Conservation (phyloP, 2,329 filamentous ascomycete genomes). For the Fusarium penzigii region DNA sequence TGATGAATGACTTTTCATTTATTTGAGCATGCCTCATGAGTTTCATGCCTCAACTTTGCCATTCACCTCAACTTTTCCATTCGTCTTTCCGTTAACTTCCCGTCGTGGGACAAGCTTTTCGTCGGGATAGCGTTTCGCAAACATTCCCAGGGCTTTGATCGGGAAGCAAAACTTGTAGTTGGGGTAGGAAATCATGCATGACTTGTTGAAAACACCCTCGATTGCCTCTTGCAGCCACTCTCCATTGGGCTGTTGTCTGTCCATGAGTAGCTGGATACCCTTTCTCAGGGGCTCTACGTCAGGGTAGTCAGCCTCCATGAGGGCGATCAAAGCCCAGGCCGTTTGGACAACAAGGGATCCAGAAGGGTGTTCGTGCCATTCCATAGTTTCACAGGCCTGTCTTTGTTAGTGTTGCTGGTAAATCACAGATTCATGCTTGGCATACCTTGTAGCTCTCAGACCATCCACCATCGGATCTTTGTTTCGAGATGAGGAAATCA, state of each 20-base stretch:
- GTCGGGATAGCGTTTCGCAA: conserved; percentile 70
- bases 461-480: conserved; percentile 91
- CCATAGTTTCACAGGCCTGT: conserved; percentile 73
- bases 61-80: not conserved
- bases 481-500: conserved; percentile 81
- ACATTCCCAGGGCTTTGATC: conserved; percentile 92
- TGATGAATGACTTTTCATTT: no score
- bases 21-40: no score
- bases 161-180: conserved; percentile 99
- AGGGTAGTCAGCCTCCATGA: conserved; percentile 82
- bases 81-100: conserved; percentile 1
- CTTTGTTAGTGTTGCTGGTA: conserved; percentile 11
- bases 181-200: conserved; percentile 98
- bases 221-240: conserved; percentile 96
- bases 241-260: conserved; percentile 81
- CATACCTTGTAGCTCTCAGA: conserved; percentile 83
- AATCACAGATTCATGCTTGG: not conserved
- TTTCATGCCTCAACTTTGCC: not conserved
- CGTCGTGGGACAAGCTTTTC: conserved; percentile 47
- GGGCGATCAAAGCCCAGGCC: conserved; percentile 80
- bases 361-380: conserved; percentile 72
- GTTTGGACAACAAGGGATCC: conserved; percentile 92
- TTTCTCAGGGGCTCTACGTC: conserved; percentile 70
- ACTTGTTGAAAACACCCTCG: conserved; percentile 98
- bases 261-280: conserved; percentile 80